Percentiles rank a stretch among this genome's conserved stretches.
Conservation (phyloP, 768 basidiomycete species). For the Pisolithus orientalis region DNA sequence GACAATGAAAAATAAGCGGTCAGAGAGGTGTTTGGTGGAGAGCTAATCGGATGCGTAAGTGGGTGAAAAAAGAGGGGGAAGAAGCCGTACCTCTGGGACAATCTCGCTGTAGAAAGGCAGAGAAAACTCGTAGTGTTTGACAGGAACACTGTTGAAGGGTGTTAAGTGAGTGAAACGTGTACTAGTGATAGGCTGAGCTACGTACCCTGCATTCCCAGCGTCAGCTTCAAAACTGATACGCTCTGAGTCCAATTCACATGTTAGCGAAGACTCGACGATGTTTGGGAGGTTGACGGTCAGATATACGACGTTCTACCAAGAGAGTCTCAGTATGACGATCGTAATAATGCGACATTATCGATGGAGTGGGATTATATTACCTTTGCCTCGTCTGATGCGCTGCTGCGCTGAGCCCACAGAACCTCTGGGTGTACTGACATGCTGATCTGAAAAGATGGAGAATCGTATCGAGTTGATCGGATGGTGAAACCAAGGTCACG, state of each 20-base stretch:
- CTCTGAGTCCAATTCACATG: slow-evolving; percentile 52
- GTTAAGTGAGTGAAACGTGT: slow-evolving; percentile 12
- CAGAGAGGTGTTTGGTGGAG: slow-evolving; percentile 47
- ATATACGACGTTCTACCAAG: slow-evolving; percentile 72
- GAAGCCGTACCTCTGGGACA: slow-evolving; percentile 54
- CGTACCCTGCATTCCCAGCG: slow-evolving; percentile 37
- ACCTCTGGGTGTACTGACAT: slow-evolving; percentile 74
- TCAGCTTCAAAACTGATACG: slow-evolving; percentile 59
- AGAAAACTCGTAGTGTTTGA: slow-evolving; percentile 64
- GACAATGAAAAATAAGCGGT: slow-evolving; percentile 59
- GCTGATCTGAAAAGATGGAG: background rate
- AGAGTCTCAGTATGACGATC: background rate
- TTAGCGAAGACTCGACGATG: slow-evolving; percentile 49
- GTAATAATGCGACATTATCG: too few relatives aligned
- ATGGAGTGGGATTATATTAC: slow-evolving; percentile 29
- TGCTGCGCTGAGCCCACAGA: slow-evolving; percentile 93
- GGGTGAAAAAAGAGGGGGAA: background rate
- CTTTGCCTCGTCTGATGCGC: slow-evolving; percentile 57
- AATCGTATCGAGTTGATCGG: too few relatives aligned
- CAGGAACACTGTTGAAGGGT: slow-evolving; percentile 28
- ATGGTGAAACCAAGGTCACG: too few relatives aligned
- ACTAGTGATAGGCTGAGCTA: background rate
- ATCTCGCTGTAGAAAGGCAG: slow-evolving; percentile 74
- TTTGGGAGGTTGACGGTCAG: slow-evolving; percentile 82
- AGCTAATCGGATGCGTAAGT: slow-evolving; percentile 7